Conservation (phyloP, 805 yeast species). For the Brettanomyces naardenensis region DNA sequence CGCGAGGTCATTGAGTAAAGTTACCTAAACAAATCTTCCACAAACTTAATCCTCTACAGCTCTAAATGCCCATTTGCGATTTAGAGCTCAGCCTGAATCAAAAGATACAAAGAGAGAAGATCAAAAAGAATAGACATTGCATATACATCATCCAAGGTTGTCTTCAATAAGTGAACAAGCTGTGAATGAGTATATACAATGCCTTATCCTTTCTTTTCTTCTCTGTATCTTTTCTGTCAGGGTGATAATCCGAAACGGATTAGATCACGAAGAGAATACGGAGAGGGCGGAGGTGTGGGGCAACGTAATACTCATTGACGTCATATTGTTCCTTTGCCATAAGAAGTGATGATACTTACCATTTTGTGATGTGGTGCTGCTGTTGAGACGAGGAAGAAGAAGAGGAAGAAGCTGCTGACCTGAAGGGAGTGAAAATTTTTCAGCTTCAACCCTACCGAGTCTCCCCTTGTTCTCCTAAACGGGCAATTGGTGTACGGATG, state of each 20-base stretch:
- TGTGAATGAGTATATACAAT: no score
- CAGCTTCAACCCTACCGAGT: no score
- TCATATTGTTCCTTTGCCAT: conserved; percentile 1
- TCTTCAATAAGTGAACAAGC: no score
- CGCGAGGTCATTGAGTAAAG: conserved; percentile 22
- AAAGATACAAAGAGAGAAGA: conserved; percentile 7
- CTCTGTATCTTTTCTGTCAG: no score
- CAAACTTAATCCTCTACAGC: conserved; percentile 17
- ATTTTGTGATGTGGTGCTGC: not conserved
- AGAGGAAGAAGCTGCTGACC: not conserved
- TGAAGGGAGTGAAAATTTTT: not conserved
- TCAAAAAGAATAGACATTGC: conserved; percentile 6
- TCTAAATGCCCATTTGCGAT: no score
- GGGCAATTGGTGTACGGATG: not conserved
- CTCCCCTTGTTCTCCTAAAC: no score
- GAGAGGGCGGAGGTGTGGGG: no score
- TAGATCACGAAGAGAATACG: no score
- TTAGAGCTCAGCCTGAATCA: conserved; percentile 1
- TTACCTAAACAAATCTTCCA: conserved; percentile 11
- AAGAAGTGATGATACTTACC: not conserved
- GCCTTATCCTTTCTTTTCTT: no score
- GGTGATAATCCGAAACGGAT: no score
- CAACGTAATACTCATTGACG: conserved; percentile 3
- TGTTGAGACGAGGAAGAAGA: not conserved
- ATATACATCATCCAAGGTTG: no score